These are phyloP conservation scores for Tetrahymena thermophila DNA, from an alignment of 73 alveolate genomes.

Conservation along the genomic window DNA sequence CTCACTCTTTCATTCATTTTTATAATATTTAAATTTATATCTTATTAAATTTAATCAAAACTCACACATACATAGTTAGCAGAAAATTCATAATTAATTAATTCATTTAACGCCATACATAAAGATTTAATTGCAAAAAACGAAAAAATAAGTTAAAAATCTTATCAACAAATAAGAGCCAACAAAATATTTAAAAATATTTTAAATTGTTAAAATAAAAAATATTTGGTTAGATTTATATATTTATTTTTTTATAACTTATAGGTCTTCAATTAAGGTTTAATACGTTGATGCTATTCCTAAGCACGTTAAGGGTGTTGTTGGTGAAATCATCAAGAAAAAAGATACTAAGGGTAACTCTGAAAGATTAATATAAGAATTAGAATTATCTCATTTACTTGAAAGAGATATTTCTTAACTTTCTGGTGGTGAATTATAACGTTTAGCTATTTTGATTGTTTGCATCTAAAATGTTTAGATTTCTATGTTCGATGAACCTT, in stretches of 20 bases:
- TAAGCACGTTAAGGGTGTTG: conserved; percentile 89
- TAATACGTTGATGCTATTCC: conserved; percentile 96
- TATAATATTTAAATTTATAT: neutral
- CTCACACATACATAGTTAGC: neutral
- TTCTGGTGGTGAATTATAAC: conserved; percentile 98
- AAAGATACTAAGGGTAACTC: conserved; percentile 75
- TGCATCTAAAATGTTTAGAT: conserved; percentile 91
- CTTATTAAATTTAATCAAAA: neutral
- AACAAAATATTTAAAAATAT: too few relatives aligned
- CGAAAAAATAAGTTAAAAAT: too few relatives aligned
- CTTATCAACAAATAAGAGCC: too few relatives aligned
- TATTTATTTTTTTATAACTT: neutral
- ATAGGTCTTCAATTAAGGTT: conserved; percentile 85
- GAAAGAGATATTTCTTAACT: conserved; percentile 86
- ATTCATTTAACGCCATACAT: neutral
- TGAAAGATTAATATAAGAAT: conserved; percentile 35
- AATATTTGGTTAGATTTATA: too few relatives aligned
- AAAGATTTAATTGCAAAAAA: neutral
- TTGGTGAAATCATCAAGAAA: conserved; percentile 70
- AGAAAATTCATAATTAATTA: neutral
- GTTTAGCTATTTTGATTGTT: conserved; percentile 96
- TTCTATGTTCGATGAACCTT: conserved; percentile 99
- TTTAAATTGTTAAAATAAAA: neutral
- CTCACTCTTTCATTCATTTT: neutral
- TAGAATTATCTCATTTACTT: conserved; percentile 77